Evolutionary conservation across 768 basidiomycete species (phyloP), one percentile per base, ranked within the genome.

Genomic region (Mycena haematopus): DNA sequence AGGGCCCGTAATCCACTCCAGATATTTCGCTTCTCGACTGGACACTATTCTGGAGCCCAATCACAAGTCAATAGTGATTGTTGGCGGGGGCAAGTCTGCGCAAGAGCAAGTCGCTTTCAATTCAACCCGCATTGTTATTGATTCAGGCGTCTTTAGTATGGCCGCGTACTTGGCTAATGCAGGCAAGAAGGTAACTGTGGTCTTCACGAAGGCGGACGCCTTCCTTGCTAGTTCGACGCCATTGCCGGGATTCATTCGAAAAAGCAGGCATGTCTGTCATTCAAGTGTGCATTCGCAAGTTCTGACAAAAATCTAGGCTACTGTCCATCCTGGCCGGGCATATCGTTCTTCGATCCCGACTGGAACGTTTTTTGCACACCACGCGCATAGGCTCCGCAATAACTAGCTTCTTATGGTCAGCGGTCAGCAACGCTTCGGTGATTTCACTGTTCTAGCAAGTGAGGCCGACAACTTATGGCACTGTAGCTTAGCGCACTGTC

Each of bases 71-170:
- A 74, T 83, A 8, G 75, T 88, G 0, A 76, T 90, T 1, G 73
- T 89, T 2, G 89, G 89, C 3, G 85, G 88, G 21, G 88, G 88
- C 5, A 89, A 84, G 69, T 90, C 88, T 5, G 86, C 86, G 0
- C 84, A 86, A 75, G 89, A 90, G 80, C 78, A 65, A 52, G 76
- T 71, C 21, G 1, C n/a, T 27, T 24, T 10, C 49, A 9, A 17
- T n/a, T n/a, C 38, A 35, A 45, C 25, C 4, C 9, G 7, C 22
- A 10, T n/a, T 8, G n/a, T 17, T 13, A 10, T 21, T 49, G 15
- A 66, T 52, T 13, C n/a, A 2, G 29, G 40, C 40, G 3, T 36
- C 9, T 45, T 14, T 47, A 86, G 85, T 57, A 76, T 81, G 50
- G 77, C 80, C 14, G 74, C 83, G 17, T 80, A 82, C 66, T 70